Conservation (phyloP, 192 early-diverging fungal species). For the Podila minutissima region DNA sequence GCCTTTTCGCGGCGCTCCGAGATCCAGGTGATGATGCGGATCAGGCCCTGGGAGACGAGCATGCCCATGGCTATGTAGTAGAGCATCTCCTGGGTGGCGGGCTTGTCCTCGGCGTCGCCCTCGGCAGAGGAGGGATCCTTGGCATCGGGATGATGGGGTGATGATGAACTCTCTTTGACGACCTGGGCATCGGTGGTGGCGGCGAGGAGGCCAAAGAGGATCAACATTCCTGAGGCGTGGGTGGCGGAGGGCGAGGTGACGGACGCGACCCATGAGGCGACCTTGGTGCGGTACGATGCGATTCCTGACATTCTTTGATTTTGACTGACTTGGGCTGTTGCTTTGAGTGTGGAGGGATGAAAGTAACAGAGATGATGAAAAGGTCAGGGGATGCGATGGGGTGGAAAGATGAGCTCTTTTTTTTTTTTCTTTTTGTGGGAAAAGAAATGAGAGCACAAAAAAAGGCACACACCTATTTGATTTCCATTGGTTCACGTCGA, state of each 20-base stretch:
- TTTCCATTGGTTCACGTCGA: no score
- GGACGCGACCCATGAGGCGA: constrained; percentile 39
- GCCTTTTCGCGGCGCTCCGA: constrained; percentile 34
- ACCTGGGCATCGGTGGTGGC: constrained; percentile 38
- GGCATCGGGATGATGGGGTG: neutral
- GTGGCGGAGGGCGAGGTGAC: constrained; percentile 43
- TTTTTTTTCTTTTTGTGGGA: neutral
- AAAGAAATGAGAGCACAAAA: neutral
- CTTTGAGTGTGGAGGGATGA: neutral
- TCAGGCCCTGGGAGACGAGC: constrained; percentile 42
- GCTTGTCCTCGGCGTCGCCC: neutral
- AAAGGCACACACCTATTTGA: no score
- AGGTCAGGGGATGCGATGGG: neutral
- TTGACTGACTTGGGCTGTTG: neutral
- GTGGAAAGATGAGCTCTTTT: neutral
- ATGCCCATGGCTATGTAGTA: constrained; percentile 49
- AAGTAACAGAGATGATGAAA: neutral
- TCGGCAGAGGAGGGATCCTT: neutral
- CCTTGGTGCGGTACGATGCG: constrained; percentile 20
- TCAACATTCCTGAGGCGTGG: constrained; percentile 49
- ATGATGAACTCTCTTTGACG: neutral
- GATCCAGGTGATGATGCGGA: constrained; percentile 43
- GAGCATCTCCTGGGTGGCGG: constrained; percentile 17
- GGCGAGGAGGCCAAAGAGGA: constrained; percentile 44
- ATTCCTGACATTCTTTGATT: constrained; percentile 3